A percentile compares a stretch with the other conserved stretches of the same genome.
phyloP scores from a whole-genome alignment of 257 asterid species.

The Solanum microdontum region DNA sequence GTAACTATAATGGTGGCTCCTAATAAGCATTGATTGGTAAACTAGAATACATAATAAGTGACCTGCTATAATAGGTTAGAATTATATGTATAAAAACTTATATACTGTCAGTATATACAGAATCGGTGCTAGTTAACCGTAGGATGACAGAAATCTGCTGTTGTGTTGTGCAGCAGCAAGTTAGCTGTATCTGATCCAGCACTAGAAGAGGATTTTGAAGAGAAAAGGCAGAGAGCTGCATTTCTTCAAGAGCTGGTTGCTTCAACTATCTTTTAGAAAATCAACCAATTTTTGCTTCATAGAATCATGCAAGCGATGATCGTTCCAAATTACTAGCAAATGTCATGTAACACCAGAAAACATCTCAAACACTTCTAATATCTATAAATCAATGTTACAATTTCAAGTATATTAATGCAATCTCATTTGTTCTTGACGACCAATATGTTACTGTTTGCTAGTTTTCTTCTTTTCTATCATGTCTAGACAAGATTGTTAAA shows the following conservation, averaged over 20 bases:
- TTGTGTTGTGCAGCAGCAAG: neutral
- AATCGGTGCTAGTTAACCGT: neutral
- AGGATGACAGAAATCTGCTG: neutral
- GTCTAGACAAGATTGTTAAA: neutral
- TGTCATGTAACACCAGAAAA: neutral
- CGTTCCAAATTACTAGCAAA: neutral
- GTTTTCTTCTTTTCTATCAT: neutral
- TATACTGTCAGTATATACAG: neutral
- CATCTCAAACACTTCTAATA: neutral
- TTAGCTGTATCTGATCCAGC: neutral
- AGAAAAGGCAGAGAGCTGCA: neutral
- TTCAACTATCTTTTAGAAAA: conserved; percentile 4
- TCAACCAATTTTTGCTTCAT: neutral
- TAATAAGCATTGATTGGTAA: neutral
- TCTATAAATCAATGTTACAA: neutral
- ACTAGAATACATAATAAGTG: neutral
- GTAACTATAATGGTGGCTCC: neutral
- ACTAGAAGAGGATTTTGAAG: neutral
- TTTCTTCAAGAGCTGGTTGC: conserved; percentile 4
- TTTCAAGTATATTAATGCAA: neutral
- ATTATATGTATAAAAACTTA: neutral
- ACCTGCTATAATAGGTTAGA: neutral
- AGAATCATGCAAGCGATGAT: neutral
- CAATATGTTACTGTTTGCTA: neutral
- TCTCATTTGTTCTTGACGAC: neutral